Evolutionary conservation across 2,329 filamentous ascomycete species (phyloP), one percentile per base, ranked within the genome.

Genomic region (Gaeumannomyces sp.): DNA sequence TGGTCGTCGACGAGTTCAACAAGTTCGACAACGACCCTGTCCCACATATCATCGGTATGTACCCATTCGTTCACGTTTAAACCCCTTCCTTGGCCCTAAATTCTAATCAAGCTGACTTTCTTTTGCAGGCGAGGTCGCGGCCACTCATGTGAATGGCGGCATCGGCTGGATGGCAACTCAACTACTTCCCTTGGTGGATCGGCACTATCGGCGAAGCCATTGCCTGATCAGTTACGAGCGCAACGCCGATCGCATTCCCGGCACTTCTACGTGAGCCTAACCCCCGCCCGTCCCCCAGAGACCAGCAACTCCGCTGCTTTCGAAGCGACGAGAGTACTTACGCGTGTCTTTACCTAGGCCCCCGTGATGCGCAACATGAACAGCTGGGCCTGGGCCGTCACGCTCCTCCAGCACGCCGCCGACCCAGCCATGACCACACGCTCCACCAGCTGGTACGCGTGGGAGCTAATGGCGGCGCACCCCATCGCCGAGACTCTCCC

Each of bases 141-240:
- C 81, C 1, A 77, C 79, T 0, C 80, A 84, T 57, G 79, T 80
- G 33, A 84, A 84, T 67, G 81, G 81, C n/a, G 80, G 80, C 6
- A 79, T 74, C 25, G 76, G 77, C 67, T 84, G 80, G 29, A 57
- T 14, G 59, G 59, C 1, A 62, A 62, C 56, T 31, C n/a, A 65
- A 61, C 60, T 65, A 64, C 57, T 65, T 63, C 61, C 64, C 64
- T 5, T 65, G 64, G 64, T 65, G 64, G 64, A 63, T 63, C 27
- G 64, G 64, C 38, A 64, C 58, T 27, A 62, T 65, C 3, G 59
- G 60, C 28, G 66, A 67, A 60, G 66, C 66, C 33, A 60, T 67
- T 11, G 66, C 59, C 59, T 67, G 58, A 65, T 67, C 33, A 65
- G 65, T 14, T 53, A 62, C n/a, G 66, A 67, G 56, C 65, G 66